phyloP scores from a whole-genome alignment of 306 rosid species.

The Quercus alba region DNA sequence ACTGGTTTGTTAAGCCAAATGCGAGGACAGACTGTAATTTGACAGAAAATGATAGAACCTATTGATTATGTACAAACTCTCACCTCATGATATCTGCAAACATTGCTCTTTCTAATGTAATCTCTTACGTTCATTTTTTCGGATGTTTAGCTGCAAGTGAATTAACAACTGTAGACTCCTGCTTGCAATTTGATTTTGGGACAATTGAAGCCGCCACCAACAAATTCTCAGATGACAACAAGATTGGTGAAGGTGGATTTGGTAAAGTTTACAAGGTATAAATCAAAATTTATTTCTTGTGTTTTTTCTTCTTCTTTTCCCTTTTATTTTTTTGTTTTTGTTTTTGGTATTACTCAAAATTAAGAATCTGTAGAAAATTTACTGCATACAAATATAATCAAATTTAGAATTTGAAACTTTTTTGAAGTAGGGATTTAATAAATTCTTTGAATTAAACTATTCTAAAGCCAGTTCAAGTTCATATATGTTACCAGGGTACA shows the following conservation, averaged over 20 bases:
- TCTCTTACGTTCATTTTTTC: background rate
- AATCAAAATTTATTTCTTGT: background rate
- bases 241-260: conserved; percentile 30
- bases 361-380: background rate
- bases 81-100: background rate
- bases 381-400: background rate
- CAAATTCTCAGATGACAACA: conserved; percentile 17
- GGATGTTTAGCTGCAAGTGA: background rate
- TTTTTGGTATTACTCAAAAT: background rate
- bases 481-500: conserved; percentile 19
- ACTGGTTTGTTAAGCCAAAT: no score
- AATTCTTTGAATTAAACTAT: background rate
- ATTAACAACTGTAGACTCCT: background rate
- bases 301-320: no score
- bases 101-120: background rate
- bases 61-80: background rate
- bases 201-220: conserved; percentile 25
- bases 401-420: background rate
- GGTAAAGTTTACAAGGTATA: conserved; percentile 24
- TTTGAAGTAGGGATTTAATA: background rate
- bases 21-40: no score
- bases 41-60: background rate
- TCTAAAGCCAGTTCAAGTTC: background rate
- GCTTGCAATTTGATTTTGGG: conserved; percentile 15
- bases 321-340: no score